Percentiles rank a stretch among this genome's conserved stretches.
These are phyloP conservation scores for Amniculicola lignicola DNA, from an alignment of 495 filamentous ascomycete genomes.

Conservation along the genomic window DNA sequence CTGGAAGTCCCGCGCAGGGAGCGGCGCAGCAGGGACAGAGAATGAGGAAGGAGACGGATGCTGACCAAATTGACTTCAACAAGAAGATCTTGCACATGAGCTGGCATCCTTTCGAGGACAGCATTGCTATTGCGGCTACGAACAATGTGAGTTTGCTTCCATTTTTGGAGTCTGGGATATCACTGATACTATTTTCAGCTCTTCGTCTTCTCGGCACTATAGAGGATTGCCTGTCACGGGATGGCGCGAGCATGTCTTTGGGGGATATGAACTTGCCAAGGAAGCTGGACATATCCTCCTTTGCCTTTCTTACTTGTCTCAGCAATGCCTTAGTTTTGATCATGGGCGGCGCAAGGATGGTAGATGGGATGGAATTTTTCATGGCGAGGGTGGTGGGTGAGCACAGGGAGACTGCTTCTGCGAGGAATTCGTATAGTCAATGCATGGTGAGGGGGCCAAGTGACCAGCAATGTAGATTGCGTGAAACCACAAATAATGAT, in stretches of 20 bases:
- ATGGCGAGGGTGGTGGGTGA: conserved; percentile 9
- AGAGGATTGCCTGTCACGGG: conserved; percentile 36
- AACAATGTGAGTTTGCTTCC: conserved; percentile 78
- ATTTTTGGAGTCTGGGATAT: conserved; percentile 29
- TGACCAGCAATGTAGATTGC: conserved; percentile 14
- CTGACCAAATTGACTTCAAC: conserved; percentile 99
- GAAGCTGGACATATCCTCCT: too few species aligned
- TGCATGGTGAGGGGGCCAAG: conserved; percentile 10
- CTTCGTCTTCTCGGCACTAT: conserved; percentile 98
- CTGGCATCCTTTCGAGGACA: conserved; percentile 99
- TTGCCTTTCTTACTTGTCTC: conserved; percentile 19
- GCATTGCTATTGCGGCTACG: conserved; percentile 97
- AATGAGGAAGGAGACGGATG: conserved; percentile 98
- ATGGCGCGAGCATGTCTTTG: conserved; percentile 16
- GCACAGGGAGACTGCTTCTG: conserved; percentile 22
- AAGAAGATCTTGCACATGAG: conserved; percentile 99
- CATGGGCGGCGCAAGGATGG: conserved; percentile 21
- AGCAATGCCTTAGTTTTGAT: conserved; percentile 17
- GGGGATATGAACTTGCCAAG: too few species aligned
- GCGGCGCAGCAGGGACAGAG: conserved; percentile 74
- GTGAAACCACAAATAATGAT: conserved; percentile 20
- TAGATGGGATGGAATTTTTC: conserved; percentile 28
- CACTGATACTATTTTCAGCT: conserved; percentile 54
- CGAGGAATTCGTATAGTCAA: conserved; percentile 8
- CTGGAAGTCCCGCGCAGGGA: conserved; percentile 82